A percentile compares a stretch with the other conserved stretches of the same genome.
These are phyloP conservation scores for Cercospora canescens DNA, from an alignment of 2,329 filamentous ascomycete species.

Conservation along the genomic window DNA sequence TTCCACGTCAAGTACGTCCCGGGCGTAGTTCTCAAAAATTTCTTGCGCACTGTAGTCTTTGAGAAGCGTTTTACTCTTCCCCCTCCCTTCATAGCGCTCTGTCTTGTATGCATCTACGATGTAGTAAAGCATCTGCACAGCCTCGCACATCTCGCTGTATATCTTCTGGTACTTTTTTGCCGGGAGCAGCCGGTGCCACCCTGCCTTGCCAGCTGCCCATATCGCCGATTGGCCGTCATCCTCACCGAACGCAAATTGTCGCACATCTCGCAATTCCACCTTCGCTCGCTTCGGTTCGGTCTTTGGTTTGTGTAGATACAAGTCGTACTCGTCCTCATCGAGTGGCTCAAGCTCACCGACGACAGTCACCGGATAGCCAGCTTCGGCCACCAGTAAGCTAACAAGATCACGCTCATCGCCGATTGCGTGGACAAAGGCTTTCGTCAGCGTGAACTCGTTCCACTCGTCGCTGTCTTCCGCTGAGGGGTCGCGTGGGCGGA, in stretches of 20 bases:
- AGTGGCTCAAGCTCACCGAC: slow-evolving; percentile 60
- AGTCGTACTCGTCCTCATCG: slow-evolving; percentile 40
- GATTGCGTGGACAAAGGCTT: slow-evolving; percentile 54
- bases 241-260: slow-evolving; percentile 49
- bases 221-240: slow-evolving; percentile 60
- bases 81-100: slow-evolving; percentile 34
- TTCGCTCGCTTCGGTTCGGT: slow-evolving; percentile 39
- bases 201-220: slow-evolving; percentile 65
- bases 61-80: slow-evolving; percentile 34
- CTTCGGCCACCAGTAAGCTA: slow-evolving; percentile 62
- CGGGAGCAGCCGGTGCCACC: slow-evolving; percentile 69
- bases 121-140: slow-evolving; percentile 64
- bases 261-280: slow-evolving; percentile 54
- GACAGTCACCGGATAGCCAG: slow-evolving; percentile 62
- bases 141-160: slow-evolving; percentile 62
- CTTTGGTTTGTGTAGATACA: slow-evolving; percentile 20
- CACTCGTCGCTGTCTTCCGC: slow-evolving; percentile 51
- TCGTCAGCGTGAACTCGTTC: slow-evolving; percentile 61
- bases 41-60: slow-evolving; percentile 38
- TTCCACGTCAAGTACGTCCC: slow-evolving; percentile 22
- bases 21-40: slow-evolving; percentile 41
- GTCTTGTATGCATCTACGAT: slow-evolving; percentile 57
- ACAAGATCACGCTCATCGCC: slow-evolving; percentile 44
- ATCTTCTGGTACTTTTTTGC: slow-evolving; percentile 57
- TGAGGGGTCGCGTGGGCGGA: slow-evolving; percentile 43